Evolutionary conservation across 352 stramenopile species (phyloP).

Genomic region (Pythium apleroticum): DNA sequence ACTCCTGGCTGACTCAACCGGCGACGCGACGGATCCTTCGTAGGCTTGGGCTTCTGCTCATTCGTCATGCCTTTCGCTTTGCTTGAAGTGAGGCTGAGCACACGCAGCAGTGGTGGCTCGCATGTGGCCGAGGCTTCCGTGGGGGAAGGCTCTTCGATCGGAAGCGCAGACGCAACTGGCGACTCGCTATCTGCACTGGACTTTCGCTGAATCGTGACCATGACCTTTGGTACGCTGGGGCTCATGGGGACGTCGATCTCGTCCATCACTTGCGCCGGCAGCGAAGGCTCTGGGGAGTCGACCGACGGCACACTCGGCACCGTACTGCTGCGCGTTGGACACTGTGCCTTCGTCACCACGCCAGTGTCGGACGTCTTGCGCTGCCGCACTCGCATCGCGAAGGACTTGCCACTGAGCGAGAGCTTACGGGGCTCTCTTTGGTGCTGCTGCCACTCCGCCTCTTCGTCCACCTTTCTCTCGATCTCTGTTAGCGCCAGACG

Average conservation of each 20-base stretch:
- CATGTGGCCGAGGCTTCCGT: not conserved
- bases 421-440: not conserved
- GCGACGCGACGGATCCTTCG: slow-evolving; percentile 3
- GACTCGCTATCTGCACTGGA: not conserved
- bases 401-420: slow-evolving; percentile 19
- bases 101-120: not conserved
- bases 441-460: slow-evolving; percentile 1
- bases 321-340: not conserved
- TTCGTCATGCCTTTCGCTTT: not conserved
- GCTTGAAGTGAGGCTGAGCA: not conserved
- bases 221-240: slow-evolving; percentile 17
- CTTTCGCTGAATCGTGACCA: slow-evolving; percentile 26
- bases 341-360: not conserved
- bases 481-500: not conserved
- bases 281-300: not conserved
- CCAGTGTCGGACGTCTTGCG: slow-evolving; percentile 1
- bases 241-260: not conserved
- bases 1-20: not conserved
- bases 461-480: slow-evolving; percentile 3
- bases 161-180: not conserved
- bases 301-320: not conserved
- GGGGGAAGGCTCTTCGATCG: not conserved
- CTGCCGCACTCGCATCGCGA: slow-evolving; percentile 12
- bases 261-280: not conserved
- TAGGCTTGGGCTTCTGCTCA: not conserved